A percentile compares a stretch with the other conserved stretches of the same genome.
phyloP scores from a whole-genome alignment of 2,329 filamentous ascomycete species.

The Paraphaeosphaeria minitans region DNA sequence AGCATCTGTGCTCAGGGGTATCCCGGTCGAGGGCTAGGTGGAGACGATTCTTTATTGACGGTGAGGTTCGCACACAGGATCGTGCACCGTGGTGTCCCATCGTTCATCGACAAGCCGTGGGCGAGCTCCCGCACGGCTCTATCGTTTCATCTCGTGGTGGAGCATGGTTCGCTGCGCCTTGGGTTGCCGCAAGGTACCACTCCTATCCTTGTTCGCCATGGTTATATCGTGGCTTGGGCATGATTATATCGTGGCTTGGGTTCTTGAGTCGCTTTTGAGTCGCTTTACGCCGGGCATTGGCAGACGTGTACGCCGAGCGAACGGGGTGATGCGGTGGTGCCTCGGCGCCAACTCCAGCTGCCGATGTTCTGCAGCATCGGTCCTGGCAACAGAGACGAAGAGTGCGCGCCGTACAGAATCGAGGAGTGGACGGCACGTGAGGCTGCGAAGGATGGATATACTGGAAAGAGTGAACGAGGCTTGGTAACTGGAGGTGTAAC shows the following conservation, averaged over 20 bases:
- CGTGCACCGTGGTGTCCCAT: constrained; percentile 1
- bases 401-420: neutral
- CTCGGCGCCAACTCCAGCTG: neutral
- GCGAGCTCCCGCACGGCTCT: constrained; percentile 1
- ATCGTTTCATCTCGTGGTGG: constrained; percentile 5
- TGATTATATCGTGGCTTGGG: neutral
- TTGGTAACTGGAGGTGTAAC: neutral
- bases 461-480: neutral
- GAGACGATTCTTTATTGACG: constrained; percentile 1
- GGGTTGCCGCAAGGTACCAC: neutral
- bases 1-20: constrained; percentile 15
- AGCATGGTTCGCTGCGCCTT: neutral
- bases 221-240: neutral
- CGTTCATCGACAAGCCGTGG: neutral
- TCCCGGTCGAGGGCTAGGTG: constrained; percentile 2
- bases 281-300: neutral
- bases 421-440: neutral
- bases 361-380: neutral
- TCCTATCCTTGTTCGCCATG: neutral
- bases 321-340: too few species aligned
- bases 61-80: constrained; percentile 8
- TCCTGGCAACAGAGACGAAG: neutral
- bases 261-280: neutral
- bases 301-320: neutral
- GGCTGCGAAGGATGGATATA: neutral